Base-by-base conservation (phyloP, 257 asterid genomes). In the Nicotiana tomentosiformis region DNA sequence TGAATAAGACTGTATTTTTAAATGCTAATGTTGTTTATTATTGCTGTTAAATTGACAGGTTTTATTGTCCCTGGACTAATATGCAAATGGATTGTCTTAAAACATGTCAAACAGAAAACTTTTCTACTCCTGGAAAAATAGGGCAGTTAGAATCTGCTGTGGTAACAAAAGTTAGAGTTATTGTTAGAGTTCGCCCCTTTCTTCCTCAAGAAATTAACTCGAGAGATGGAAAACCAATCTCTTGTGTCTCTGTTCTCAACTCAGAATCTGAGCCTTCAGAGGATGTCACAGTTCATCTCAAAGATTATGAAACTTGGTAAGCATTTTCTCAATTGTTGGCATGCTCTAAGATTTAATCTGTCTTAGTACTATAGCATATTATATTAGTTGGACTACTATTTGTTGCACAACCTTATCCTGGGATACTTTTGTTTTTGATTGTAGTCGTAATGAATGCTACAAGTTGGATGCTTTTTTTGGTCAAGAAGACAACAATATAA, bases 361-460 rank as follows among this genome's bases (percentile, higher is more conserved):
- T 69, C 20, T 77, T 68, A 69, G 49, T 33, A 7, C 53, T 11
- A 4, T 15, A 12, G 17, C 56, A 65, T 81, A 43, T 5, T 17
- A 5, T 30, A 16, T 76, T 18, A 15, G 9, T 26, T 53, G 55
- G 37, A 51, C 33, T 49, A 26, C 3, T 20, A 2, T 30, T 43
- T 11, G 7, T 77, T 1, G 33, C n/a, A 11, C 46, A 20, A 30
- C 23, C 51, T 81, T 18, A 26, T 58, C 35, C 20, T 5, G 4
- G 66, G 81, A 30, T 32, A 3, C 5, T 23, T 84, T 35, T 81
- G 7, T 12, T 66, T 32, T 53, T 70, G 33, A n/a, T 10, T 87
- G 84, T 76, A 94, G 99, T 88, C 97, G 99, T 78, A 91, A 87
- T 4, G 98, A 93, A 84, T 91, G 93, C 85, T 96, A 87, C 88